These are phyloP conservation scores for Solanum chiquidenum DNA, from an alignment of 257 asterid genomes.

Conservation along the genomic window DNA sequence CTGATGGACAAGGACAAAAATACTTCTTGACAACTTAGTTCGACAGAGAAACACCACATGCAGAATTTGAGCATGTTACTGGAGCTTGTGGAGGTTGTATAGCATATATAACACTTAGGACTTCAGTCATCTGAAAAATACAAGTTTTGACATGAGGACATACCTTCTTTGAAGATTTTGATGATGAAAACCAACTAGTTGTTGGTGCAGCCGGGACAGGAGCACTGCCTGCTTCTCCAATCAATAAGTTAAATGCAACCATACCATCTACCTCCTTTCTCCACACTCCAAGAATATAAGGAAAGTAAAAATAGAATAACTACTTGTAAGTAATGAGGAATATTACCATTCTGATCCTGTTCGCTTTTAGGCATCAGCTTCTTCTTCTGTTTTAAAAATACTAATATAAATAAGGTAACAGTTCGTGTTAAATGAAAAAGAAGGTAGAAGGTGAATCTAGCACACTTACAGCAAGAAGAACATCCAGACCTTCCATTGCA, in stretches of 20 bases:
- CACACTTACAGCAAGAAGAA: constrained; percentile 58
- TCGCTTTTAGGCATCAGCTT: constrained; percentile 37
- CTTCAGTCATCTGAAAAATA: neutral
- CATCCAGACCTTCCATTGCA: constrained; percentile 74
- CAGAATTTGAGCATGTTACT: neutral
- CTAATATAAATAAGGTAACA: neutral
- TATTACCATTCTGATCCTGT: constrained; percentile 59
- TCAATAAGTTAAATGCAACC: constrained; percentile 13
- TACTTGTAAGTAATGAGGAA: neutral
- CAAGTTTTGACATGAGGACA: neutral
- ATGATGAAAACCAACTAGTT: constrained; percentile 83
- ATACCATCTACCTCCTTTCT: neutral
- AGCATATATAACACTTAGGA: neutral
- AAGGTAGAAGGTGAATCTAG: neutral
- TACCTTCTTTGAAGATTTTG: constrained; percentile 88
- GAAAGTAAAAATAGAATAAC: neutral
- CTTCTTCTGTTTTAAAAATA: constrained; percentile 39
- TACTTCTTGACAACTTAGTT: neutral
- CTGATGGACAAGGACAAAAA: neutral
- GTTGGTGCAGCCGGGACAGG: constrained; percentile 57
- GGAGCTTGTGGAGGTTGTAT: neutral
- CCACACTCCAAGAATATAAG: neutral
- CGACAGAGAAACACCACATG: neutral
- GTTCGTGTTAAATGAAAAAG: neutral
- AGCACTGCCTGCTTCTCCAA: constrained; percentile 36